phyloP scores from a whole-genome alignment of 129 eudicot genomes.

The Ambrosia artemisiifolia region DNA sequence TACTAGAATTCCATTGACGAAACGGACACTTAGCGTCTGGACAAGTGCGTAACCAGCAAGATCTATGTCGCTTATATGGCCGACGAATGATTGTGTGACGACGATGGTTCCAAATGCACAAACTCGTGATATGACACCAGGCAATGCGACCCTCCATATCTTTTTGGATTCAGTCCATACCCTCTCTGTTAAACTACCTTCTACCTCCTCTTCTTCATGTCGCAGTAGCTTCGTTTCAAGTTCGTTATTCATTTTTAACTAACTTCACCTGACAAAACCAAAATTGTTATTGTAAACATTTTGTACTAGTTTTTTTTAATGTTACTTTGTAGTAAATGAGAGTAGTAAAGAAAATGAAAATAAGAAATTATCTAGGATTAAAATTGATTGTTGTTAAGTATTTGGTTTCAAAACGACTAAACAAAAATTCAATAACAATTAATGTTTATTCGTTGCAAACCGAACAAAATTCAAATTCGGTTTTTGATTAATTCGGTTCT shows the following conservation, averaged over 20 bases:
- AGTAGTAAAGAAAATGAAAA: too few species aligned
- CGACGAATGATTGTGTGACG: conserved; percentile 68
- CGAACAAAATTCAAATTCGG: too few species aligned
- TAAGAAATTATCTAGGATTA: too few species aligned
- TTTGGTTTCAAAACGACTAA: too few species aligned
- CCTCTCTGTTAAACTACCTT: conserved; percentile 34
- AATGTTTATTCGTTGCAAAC: too few species aligned
- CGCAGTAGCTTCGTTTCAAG: conserved; percentile 46
- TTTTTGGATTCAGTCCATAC: conserved; percentile 61
- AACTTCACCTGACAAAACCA: background rate
- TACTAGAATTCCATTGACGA: conserved; percentile 72
- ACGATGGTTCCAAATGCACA: conserved; percentile 56
- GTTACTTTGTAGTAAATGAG: too few species aligned
- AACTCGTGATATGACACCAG: conserved; percentile 65
- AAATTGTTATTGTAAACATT: background rate
- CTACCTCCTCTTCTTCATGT: conserved; percentile 30
- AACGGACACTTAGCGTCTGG: conserved; percentile 62
- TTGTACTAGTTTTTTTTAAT: too few species aligned
- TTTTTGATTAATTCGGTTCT: too few species aligned
- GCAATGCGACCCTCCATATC: conserved; percentile 72
- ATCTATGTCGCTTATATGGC: conserved; percentile 60
- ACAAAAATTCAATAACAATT: too few species aligned
- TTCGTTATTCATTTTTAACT: conserved; percentile 31
- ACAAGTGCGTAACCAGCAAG: conserved; percentile 86
- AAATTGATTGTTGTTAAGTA: too few species aligned